Conservation (phyloP, 2,329 filamentous ascomycete genomes). For the Cercospora sp. region DNA sequence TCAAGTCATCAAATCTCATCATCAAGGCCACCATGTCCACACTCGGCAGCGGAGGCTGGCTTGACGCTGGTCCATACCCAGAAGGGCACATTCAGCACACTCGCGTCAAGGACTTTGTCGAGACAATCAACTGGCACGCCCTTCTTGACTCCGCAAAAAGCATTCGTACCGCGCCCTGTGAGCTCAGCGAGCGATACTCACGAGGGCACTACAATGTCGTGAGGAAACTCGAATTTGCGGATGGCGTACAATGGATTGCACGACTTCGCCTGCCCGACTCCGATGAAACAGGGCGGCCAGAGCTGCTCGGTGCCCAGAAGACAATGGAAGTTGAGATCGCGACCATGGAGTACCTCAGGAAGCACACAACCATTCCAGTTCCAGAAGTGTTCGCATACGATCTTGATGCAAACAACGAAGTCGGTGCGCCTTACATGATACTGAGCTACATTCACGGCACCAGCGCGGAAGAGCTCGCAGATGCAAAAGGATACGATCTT, state of each 20-base stretch:
- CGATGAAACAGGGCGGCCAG: too few species aligned
- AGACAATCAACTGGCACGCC: not conserved
- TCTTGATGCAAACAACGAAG: not conserved
- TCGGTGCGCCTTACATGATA: slow-evolving; percentile 8
- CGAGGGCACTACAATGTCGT: slow-evolving; percentile 13
- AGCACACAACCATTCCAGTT: slow-evolving; percentile 4
- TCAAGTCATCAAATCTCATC: not conserved
- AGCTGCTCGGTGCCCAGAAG: not conserved
- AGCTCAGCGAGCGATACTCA: slow-evolving; percentile 4
- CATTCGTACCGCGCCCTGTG: not conserved
- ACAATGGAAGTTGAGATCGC: not conserved
- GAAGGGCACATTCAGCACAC: not conserved
- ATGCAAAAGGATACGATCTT: not conserved
- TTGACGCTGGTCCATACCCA: not conserved
- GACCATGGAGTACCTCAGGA: not conserved
- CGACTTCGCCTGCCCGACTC: not conserved
- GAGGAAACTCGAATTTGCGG: slow-evolving; percentile 1
- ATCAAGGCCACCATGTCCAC: not conserved
- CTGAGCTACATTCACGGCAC: slow-evolving; percentile 12
- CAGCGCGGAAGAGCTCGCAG: not conserved
- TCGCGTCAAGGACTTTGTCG: not conserved
- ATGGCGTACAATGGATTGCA: not conserved
- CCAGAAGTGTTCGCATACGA: slow-evolving; percentile 1
- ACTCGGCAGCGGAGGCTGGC: not conserved
- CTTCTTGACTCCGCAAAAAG: not conserved